Evolutionary conservation across 2,329 filamentous ascomycete species (phyloP).

Genomic region (Ceratocystis cubensis): DNA sequence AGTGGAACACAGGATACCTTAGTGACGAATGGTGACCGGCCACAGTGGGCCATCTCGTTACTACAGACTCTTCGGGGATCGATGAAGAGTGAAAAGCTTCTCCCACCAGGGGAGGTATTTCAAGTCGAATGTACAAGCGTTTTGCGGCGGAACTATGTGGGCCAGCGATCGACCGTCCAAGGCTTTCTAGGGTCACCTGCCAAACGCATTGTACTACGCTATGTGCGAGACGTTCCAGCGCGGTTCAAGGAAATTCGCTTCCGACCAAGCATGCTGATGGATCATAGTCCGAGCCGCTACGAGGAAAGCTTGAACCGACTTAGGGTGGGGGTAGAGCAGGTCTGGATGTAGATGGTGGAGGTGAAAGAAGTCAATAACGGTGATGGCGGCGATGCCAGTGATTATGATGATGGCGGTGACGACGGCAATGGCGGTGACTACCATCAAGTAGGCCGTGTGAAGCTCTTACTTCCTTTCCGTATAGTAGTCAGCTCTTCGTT

Average conservation of each 20-base stretch:
- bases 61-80: constrained; percentile 52
- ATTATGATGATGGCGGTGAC: not conserved
- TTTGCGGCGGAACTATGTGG: constrained; percentile 43
- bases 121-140: constrained; percentile 56
- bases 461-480: too few relatives aligned
- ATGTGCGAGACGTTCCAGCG: constrained; percentile 57
- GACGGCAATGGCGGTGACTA: not conserved
- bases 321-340: constrained; percentile 35
- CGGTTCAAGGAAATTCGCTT: constrained; percentile 60
- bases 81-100: constrained; percentile 56
- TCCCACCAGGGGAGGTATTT: constrained; percentile 68
- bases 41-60: constrained; percentile 54
- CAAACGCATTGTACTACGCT: constrained; percentile 55
- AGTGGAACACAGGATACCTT: constrained; percentile 25
- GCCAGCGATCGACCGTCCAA: constrained; percentile 12
- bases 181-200: constrained; percentile 55
- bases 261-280: constrained; percentile 59
- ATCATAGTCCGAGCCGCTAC: constrained; percentile 64
- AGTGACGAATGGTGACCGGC: constrained; percentile 39
- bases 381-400: not conserved
- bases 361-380: not conserved
- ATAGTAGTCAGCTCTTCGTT: too few relatives aligned
- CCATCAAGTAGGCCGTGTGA: not conserved
- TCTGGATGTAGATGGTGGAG: constrained; percentile 16
- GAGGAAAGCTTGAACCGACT: constrained; percentile 56